Conservation (phyloP, 2,329 filamentous ascomycete species). For the Ophiostoma sp. region DNA sequence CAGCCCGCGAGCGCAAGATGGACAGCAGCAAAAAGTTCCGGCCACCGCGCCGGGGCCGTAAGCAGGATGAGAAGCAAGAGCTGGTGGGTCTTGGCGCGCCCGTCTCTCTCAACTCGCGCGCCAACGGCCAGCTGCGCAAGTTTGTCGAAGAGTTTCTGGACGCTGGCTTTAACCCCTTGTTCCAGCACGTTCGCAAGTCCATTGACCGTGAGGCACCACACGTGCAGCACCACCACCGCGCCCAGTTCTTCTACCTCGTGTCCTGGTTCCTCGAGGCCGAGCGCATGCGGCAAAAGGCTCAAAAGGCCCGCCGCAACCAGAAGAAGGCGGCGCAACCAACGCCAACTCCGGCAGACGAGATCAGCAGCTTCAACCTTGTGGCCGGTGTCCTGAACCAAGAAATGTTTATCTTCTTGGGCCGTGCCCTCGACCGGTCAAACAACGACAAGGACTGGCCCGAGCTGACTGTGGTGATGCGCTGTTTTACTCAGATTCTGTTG, state of each 20-base stretch:
- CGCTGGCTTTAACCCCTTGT: constrained; percentile 90
- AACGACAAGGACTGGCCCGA: constrained; percentile 87
- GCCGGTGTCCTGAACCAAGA: constrained; percentile 91
- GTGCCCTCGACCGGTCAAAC: constrained; percentile 73
- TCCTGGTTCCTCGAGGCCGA: constrained; percentile 93
- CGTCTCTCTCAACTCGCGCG: constrained; percentile 67
- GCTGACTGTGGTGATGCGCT: constrained; percentile 83
- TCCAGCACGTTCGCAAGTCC: constrained; percentile 80
- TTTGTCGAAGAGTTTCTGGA: constrained; percentile 96
- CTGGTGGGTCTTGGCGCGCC: constrained; percentile 62
- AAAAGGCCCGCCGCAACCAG: constrained; percentile 39
- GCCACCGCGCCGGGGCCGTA: constrained; percentile 66
- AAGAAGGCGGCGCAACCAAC: constrained; percentile 40
- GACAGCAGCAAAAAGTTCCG: constrained; percentile 89
- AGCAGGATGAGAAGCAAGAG: constrained; percentile 67
- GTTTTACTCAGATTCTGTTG: constrained; percentile 89
- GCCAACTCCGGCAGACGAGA: constrained; percentile 46
- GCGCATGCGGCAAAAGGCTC: constrained; percentile 65
- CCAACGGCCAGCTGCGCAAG: constrained; percentile 71
- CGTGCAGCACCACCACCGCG: constrained; percentile 71
- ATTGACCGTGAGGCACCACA: constrained; percentile 88
- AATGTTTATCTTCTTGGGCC: constrained; percentile 86
- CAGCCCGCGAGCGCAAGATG: constrained; percentile 79
- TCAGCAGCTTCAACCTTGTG: constrained; percentile 81
- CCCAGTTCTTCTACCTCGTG: constrained; percentile 89